Evolutionary conservation across 768 basidiomycete genomes (phyloP), one percentile per base, ranked within the genome.

Genomic region (Dioszegia crocea): DNA sequence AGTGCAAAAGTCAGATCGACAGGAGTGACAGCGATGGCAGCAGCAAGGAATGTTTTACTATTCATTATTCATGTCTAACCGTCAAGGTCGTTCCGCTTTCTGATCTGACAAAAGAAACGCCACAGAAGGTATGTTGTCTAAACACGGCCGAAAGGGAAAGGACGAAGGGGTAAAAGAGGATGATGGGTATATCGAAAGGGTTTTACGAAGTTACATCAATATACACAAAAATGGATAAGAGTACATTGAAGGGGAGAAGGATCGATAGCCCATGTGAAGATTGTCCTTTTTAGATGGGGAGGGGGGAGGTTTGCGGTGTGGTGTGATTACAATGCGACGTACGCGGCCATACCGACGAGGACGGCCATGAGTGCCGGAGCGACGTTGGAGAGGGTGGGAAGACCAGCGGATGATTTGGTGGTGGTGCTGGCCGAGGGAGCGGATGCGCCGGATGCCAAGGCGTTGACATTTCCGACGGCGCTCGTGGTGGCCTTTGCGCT

Each of bases 331-430:
- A 65, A 50, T 27, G 60, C 61, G 38, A 63, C 21, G 51, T 65
- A 68, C n/a, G 58, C 57, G 16, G 59, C 65, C 24, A 62, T 41
- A 24, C 60, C 64, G 29, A 66, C 48, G 39, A 53, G 56, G n/a
- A 56, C 48, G 41, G 59, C 44, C 30, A 63, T 12, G 39, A 52
- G 51, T 12, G 57, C 67, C 21, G 67, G 64, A 27, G 59, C 43
- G 30, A 49, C 50, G 29, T 58, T 57, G 16, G 48, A 17, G 12
- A 53, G 24, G 17, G 51, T 53, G 51, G 36, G 51, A 5, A 54
- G 40, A 24, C 43, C 46, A n/a, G 59, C 48, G 24, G 61, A 62
- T 11, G 52, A 14, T 17, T 60, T 54, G 21, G 40, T 9, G 26
- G 60, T 54, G n/a, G 40, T 27, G 44, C n/a, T 30, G 43, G 56